phyloP scores from a whole-genome alignment of 2,329 filamentous ascomycete species.

The Ophiostoma piceae region DNA sequence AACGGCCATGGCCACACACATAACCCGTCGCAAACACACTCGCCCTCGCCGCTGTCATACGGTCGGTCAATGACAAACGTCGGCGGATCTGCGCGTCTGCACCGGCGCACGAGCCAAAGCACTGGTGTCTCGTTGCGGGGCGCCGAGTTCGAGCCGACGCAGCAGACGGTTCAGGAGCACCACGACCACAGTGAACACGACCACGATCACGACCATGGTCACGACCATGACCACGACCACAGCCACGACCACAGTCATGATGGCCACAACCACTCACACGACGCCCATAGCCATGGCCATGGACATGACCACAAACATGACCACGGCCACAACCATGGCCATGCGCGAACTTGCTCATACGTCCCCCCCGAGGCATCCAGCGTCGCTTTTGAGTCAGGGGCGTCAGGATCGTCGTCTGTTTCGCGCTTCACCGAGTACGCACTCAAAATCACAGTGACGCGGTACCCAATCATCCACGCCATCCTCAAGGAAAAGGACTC shows the following conservation, averaged over 20 bases:
- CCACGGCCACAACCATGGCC: conserved; percentile 30
- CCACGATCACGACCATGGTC: conserved; percentile 13
- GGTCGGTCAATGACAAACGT: conserved; percentile 31
- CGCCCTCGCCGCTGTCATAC: conserved; percentile 40
- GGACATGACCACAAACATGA: conserved; percentile 31
- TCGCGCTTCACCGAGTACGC: conserved; percentile 69
- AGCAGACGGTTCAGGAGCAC: not conserved
- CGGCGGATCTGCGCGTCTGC: conserved; percentile 27
- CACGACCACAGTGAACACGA: conserved; percentile 2
- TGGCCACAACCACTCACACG: conserved; percentile 30
- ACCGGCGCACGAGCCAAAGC: conserved; percentile 30
- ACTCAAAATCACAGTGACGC: conserved; percentile 59
- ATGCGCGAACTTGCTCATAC: conserved; percentile 31
- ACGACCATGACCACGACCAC: conserved; percentile 31
- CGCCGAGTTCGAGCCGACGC: conserved; percentile 26
- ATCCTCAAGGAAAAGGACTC: conserved; percentile 90
- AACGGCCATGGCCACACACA: conserved; percentile 31
- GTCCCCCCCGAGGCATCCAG: conserved; percentile 32
- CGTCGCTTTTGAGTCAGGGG: conserved; percentile 32
- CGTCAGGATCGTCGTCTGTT: conserved; percentile 41
- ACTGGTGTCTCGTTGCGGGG: conserved; percentile 24
- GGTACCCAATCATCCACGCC: conserved; percentile 74
- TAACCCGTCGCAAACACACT: conserved; percentile 36
- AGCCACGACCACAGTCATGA: conserved; percentile 29
- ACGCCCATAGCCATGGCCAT: conserved; percentile 25